Conservation (phyloP, 768 basidiomycete genomes). For the Mycena alexandri region DNA sequence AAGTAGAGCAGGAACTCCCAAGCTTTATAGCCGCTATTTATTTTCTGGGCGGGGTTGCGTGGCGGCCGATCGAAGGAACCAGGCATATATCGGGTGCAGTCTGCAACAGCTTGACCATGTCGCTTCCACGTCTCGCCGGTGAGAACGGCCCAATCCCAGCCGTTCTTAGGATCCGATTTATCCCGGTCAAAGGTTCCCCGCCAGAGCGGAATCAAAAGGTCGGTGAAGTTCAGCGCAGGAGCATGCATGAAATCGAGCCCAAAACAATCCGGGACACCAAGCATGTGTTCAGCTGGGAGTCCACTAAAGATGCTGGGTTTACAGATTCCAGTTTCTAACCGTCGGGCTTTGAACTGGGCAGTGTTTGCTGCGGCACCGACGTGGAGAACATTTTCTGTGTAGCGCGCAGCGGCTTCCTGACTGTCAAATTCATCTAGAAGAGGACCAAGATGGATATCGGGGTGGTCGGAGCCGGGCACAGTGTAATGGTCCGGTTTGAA, state of each 20-base stretch:
- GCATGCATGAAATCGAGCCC: constrained; percentile 49
- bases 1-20: not conserved
- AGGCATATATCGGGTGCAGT: constrained; percentile 32
- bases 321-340: constrained; percentile 45
- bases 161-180: constrained; percentile 19
- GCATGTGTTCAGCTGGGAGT: constrained; percentile 25
- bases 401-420: constrained; percentile 20
- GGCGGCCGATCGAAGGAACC: constrained; percentile 42
- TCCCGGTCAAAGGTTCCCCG: constrained; percentile 37
- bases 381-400: constrained; percentile 32
- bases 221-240: constrained; percentile 39
- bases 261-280: constrained; percentile 43
- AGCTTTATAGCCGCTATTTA: too few relatives aligned
- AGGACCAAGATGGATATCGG: too few relatives aligned
- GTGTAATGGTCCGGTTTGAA: not conserved
- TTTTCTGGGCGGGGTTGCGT: constrained; percentile 38
- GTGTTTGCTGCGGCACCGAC: constrained; percentile 37
- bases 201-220: constrained; percentile 43
- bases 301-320: constrained; percentile 46
- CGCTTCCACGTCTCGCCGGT: constrained; percentile 35
- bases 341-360: constrained; percentile 39
- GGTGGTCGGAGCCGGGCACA: too few relatives aligned
- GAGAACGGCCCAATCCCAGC: constrained; percentile 43
- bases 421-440: too few relatives aligned
- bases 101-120: constrained; percentile 39